These are phyloP conservation scores for Pyrenophora tritici-repentis DNA, from an alignment of 2,329 filamentous ascomycete genomes.

Conservation along the genomic window DNA sequence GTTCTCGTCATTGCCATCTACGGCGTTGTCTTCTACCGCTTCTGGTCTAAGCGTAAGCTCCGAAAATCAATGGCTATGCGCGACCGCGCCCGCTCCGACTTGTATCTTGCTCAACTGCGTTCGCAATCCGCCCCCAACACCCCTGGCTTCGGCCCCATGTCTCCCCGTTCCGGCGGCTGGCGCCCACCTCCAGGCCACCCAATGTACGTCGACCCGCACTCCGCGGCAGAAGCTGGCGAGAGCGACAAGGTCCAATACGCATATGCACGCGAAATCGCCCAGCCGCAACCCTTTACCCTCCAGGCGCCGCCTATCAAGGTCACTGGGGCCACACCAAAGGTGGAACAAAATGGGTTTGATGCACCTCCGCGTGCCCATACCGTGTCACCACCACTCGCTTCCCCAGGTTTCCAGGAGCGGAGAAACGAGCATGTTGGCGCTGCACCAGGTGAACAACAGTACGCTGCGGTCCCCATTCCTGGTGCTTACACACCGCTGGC, in stretches of 20 bases:
- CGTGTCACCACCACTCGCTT: slow-evolving; percentile 43
- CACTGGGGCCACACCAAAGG: slow-evolving; percentile 75
- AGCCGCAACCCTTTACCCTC: slow-evolving; percentile 74
- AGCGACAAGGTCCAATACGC: slow-evolving; percentile 44
- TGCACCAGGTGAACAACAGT: slow-evolving; percentile 80
- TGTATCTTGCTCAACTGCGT: slow-evolving; percentile 75
- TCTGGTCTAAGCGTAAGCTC: slow-evolving; percentile 94
- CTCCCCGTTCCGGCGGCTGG: slow-evolving; percentile 61
- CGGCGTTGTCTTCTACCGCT: slow-evolving; percentile 93
- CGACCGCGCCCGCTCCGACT: slow-evolving; percentile 89
- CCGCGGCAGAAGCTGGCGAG: slow-evolving; percentile 60
- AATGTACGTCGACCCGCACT: slow-evolving; percentile 51
- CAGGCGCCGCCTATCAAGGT: slow-evolving; percentile 82
- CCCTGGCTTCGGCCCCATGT: slow-evolving; percentile 76
- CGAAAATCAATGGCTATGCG: slow-evolving; percentile 96
- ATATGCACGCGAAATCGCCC: slow-evolving; percentile 52
- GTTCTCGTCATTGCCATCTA: slow-evolving; percentile 91
- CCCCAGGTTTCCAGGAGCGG: slow-evolving; percentile 50
- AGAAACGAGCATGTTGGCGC: slow-evolving; percentile 68
- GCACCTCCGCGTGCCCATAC: slow-evolving; percentile 41
- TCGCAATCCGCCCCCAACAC: slow-evolving; percentile 93
- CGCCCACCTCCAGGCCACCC: slow-evolving; percentile 52
- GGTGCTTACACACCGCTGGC: slow-evolving; percentile 69
- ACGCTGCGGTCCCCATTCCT: slow-evolving; percentile 86
- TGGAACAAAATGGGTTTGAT: slow-evolving; percentile 66